These are phyloP conservation scores for Alopecurus myosuroides DNA, from an alignment of 176 grass and related monocot genomes.

Conservation along the genomic window DNA sequence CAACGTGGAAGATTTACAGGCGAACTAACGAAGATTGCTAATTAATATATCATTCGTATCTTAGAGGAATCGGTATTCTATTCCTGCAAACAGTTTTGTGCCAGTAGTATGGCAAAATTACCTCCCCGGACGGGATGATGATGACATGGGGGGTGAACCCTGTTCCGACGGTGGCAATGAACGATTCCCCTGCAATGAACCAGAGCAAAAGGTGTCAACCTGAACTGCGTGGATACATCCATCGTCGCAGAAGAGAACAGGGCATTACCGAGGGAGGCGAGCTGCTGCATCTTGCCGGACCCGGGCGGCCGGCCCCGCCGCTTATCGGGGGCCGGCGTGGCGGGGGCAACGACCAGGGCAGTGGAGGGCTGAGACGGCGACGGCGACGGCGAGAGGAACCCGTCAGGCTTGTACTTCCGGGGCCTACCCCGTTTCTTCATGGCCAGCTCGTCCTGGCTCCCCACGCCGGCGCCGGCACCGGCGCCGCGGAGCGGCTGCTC, in stretches of 20 bases:
- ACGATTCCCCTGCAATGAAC: conserved; percentile 42
- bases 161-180: conserved; percentile 50
- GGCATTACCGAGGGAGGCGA: conserved; percentile 56
- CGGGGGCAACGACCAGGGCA: background rate
- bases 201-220: background rate
- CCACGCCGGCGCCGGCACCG: background rate
- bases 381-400: conserved; percentile 3
- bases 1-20: no score
- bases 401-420: conserved; percentile 45
- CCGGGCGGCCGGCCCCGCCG: conserved; percentile 46
- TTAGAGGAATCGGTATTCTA: no score
- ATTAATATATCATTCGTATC: no score
- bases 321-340: conserved; percentile 23
- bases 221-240: no score
- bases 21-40: no score
- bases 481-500: background rate
- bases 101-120: background rate
- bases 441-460: background rate
- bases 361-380: background rate
- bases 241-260: no score
- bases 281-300: conserved; percentile 48
- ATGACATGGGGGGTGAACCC: conserved; percentile 68
- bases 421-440: conserved; percentile 44
- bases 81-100: no score
- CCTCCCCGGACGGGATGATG: conserved; percentile 54